Conservation (phyloP, 495 filamentous ascomycete genomes). For the Hypoxylon lienhwacheense region DNA sequence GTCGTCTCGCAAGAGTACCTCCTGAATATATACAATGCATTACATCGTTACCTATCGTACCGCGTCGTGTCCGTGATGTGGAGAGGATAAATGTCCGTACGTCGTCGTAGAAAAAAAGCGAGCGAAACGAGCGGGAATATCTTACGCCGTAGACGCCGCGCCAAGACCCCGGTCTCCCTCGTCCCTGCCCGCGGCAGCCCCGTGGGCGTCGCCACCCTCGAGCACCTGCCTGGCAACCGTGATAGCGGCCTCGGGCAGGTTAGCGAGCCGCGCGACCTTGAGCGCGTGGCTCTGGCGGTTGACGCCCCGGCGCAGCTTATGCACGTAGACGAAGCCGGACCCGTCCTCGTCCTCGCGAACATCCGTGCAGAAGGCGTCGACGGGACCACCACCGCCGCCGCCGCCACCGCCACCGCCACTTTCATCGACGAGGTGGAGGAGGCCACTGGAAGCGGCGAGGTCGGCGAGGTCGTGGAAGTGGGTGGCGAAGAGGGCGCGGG, state of each 20-base stretch:
- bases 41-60: no score
- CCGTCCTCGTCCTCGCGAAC: constrained; percentile 66
- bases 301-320: constrained; percentile 76
- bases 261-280: constrained; percentile 87
- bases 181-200: no score
- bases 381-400: constrained; percentile 65
- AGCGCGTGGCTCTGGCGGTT: constrained; percentile 87
- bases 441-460: constrained; percentile 71
- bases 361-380: constrained; percentile 90
- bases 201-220: constrained; percentile 7
- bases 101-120: no score
- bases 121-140: no score
- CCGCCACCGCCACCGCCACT: constrained; percentile 38
- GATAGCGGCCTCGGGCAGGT: constrained; percentile 65
- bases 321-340: constrained; percentile 82
- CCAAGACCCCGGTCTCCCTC: no score
- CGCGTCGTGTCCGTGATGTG: no score
- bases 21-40: no score
- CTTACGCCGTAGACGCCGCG: no score
- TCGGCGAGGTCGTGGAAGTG: constrained; percentile 89
- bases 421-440: constrained; percentile 71
- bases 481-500: constrained; percentile 86
- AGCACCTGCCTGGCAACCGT: constrained; percentile 55
- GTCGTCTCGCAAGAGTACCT: no score
- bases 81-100: no score